phyloP scores from a whole-genome alignment of 1,139 yeast species.

The Martiniozyma asiatica region DNA sequence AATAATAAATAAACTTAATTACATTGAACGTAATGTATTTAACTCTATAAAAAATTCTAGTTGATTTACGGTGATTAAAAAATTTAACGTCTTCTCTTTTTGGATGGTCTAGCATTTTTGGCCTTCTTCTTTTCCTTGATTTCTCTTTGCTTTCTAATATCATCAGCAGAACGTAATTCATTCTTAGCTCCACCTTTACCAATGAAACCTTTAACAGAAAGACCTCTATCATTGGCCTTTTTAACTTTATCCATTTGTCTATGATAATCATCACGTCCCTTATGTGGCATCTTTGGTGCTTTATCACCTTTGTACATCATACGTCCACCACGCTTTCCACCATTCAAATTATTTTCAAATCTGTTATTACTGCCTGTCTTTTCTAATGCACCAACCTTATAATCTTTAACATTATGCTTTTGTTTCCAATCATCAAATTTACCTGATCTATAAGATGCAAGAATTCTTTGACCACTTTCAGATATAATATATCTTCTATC shows the following conservation, averaged over 20 bases:
- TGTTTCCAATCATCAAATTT: slow-evolving; percentile 86
- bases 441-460: slow-evolving; percentile 88
- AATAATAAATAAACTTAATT: too few relatives aligned
- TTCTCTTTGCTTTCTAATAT: slow-evolving; percentile 69
- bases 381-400: slow-evolving; percentile 47
- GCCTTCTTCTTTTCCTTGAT: slow-evolving; percentile 60
- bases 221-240: slow-evolving; percentile 69
- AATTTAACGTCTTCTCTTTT: too few relatives aligned
- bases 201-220: slow-evolving; percentile 58
- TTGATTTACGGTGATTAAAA: too few relatives aligned
- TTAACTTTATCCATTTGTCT: slow-evolving; percentile 75
- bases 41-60: too few relatives aligned
- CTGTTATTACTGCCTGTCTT: slow-evolving; percentile 20
- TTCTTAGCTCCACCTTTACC: slow-evolving; percentile 34
- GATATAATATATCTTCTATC: slow-evolving; percentile 85
- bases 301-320: slow-evolving; percentile 64
- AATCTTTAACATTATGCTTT: slow-evolving; percentile 45
- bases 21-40: too few relatives aligned
- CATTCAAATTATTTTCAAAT: slow-evolving; percentile 18
- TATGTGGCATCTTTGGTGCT: slow-evolving; percentile 88
- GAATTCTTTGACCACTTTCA: slow-evolving; percentile 87
- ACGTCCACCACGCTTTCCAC: slow-evolving; percentile 28
- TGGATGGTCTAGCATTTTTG: slow-evolving; percentile 80
- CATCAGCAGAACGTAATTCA: slow-evolving; percentile 60
- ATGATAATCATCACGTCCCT: slow-evolving; percentile 74